Evolutionary conservation across 192 early-diverging fungal species (phyloP).

Genomic region (Chytriomyces sp.): DNA sequence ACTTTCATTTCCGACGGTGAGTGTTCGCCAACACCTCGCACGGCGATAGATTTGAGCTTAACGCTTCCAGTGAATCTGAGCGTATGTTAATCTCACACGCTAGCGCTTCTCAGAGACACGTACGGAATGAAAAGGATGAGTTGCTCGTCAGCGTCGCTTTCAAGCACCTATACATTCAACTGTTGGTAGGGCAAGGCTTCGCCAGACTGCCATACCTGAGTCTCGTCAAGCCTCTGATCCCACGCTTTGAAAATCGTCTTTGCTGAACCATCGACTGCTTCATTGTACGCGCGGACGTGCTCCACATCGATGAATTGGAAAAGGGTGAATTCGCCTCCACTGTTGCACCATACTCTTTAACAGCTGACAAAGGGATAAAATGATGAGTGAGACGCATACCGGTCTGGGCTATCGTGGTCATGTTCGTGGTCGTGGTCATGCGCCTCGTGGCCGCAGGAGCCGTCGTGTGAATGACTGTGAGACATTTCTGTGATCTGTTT

Average conservation of each 20-base stretch:
- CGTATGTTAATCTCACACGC: constrained; percentile 10
- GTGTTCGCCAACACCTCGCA: constrained; percentile 67
- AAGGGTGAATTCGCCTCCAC: constrained; percentile 54
- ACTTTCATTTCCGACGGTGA: constrained; percentile 76
- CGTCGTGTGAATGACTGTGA: constrained; percentile 55
- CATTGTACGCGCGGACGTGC: constrained; percentile 81
- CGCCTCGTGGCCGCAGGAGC: constrained; percentile 47
- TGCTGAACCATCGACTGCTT: constrained; percentile 62
- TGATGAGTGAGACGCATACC: neutral
- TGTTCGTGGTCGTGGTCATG: constrained; percentile 72
- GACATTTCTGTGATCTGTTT: no score
- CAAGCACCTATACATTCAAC: constrained; percentile 54
- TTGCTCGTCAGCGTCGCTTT: constrained; percentile 89
- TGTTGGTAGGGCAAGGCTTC: no score
- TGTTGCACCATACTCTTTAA: constrained; percentile 10
- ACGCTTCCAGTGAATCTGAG: constrained; percentile 82
- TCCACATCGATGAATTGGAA: constrained; percentile 80
- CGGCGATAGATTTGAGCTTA: constrained; percentile 86
- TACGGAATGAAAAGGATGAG: constrained; percentile 87
- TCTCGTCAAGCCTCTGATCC: constrained; percentile 77
- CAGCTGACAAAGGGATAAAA: neutral
- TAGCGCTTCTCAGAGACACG: neutral
- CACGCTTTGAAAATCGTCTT: constrained; percentile 83
- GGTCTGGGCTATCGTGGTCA: constrained; percentile 57
- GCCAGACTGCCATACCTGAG: constrained; percentile 48